phyloP scores from a whole-genome alignment of 2,329 filamentous ascomycete species.

The Alternaria sp. region DNA sequence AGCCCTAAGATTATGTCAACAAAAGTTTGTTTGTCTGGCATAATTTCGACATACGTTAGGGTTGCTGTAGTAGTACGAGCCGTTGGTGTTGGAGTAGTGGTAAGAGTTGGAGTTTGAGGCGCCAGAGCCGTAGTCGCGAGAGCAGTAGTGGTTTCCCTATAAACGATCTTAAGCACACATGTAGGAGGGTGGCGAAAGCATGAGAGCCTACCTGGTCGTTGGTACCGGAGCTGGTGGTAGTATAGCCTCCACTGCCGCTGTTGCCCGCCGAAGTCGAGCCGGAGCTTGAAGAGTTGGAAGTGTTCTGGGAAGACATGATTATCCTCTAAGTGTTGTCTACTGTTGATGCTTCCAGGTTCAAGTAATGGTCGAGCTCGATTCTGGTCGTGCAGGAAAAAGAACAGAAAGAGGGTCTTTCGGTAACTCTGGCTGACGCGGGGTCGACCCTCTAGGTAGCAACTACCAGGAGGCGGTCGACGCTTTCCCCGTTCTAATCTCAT shows the following conservation, averaged over 20 bases:
- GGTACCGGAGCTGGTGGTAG: slow-evolving; percentile 51
- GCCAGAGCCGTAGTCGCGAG: slow-evolving; percentile 48
- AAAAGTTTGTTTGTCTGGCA: background rate
- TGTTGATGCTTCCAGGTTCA: background rate
- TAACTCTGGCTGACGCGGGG: fast-evolving
- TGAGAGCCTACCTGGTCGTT: slow-evolving; percentile 40
- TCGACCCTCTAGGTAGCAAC: background rate
- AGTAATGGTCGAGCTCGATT: background rate
- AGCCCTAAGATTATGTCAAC: slow-evolving; percentile 26
- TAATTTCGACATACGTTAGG: slow-evolving; percentile 8
- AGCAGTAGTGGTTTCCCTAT: slow-evolving; percentile 53
- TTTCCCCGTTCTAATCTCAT: background rate
- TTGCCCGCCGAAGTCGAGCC: slow-evolving; percentile 16
- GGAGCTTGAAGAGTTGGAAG: slow-evolving; percentile 18
- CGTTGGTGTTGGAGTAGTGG: slow-evolving; percentile 50
- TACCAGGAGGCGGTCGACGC: background rate
- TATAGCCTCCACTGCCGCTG: slow-evolving; percentile 42
- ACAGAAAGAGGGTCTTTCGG: background rate
- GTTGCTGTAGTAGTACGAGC: slow-evolving; percentile 53
- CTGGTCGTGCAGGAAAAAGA: background rate
- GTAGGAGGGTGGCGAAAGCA: background rate
- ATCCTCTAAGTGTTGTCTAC: background rate
- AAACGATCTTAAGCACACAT: background rate
- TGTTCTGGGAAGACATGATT: slow-evolving; percentile 5
- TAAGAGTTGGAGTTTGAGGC: slow-evolving; percentile 50